These are phyloP conservation scores for Leptomonas pyrrhocoris DNA, from an alignment of 208 protist species.

Conservation along the genomic window DNA sequence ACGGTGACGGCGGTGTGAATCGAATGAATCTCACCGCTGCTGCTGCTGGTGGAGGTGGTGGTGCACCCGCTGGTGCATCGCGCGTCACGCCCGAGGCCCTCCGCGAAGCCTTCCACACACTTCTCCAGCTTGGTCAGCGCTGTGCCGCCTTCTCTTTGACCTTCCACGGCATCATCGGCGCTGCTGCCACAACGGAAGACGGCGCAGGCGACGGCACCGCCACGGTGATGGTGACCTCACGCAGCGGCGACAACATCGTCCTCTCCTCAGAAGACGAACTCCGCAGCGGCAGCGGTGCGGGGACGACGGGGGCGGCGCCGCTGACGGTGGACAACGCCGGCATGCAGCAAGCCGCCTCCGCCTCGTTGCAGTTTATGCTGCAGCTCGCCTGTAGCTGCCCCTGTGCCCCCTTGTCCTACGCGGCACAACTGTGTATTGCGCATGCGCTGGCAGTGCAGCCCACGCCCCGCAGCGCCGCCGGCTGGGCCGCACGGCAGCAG, in stretches of 20 bases:
- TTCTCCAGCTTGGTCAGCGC: conserved; percentile 39
- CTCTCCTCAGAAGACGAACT: conserved; percentile 7
- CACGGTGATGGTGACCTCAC: not conserved
- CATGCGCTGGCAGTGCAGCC: conserved; percentile 35
- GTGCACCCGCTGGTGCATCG: conserved; percentile 4
- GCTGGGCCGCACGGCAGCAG: conserved; percentile 19
- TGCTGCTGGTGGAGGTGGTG: not conserved
- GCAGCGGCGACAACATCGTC: not conserved
- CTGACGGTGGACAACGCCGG: not conserved
- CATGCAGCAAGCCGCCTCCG: conserved; percentile 39
- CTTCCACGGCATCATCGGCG: conserved; percentile 26
- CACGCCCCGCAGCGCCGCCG: conserved; percentile 10
- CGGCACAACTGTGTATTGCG: conserved; percentile 70
- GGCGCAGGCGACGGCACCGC: not conserved
- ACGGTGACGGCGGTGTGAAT: not conserved
- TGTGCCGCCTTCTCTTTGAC: conserved; percentile 32
- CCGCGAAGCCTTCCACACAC: conserved; percentile 28
- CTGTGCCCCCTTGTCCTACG: conserved; percentile 52
- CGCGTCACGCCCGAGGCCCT: conserved; percentile 21
- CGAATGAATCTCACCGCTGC: not conserved
- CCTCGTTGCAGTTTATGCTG: conserved; percentile 53
- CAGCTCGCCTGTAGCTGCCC: conserved; percentile 76
- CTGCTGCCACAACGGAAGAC: not conserved
- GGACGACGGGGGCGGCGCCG: not conserved
- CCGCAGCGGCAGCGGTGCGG: not conserved